A percentile compares a stretch with the other conserved stretches of the same genome.
These are phyloP conservation scores for Brettanomyces nanus DNA, from an alignment of 805 yeast genomes.

Conservation along the genomic window DNA sequence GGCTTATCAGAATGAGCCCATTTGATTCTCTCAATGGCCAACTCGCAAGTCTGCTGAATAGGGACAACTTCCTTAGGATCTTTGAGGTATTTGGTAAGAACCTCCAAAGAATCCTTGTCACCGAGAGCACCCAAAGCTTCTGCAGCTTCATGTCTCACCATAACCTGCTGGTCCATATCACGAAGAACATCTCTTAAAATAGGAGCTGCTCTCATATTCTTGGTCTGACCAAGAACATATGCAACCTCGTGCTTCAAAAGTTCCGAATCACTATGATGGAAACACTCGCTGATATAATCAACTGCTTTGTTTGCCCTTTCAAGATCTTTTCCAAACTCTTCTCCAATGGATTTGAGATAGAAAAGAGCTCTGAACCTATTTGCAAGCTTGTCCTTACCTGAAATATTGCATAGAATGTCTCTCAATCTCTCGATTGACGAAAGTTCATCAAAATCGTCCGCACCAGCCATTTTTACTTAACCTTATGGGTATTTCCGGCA, in stretches of 20 bases:
- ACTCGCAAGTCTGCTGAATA: constrained; percentile 94
- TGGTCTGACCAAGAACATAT: constrained; percentile 92
- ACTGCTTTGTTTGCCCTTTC: constrained; percentile 59
- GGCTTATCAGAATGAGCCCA: constrained; percentile 76
- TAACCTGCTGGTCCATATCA: constrained; percentile 65
- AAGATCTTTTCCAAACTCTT: constrained; percentile 48
- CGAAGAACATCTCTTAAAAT: constrained; percentile 63
- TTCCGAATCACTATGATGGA: constrained; percentile 66
- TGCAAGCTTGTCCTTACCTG: constrained; percentile 69
- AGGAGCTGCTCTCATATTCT: constrained; percentile 71
- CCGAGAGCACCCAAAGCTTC: constrained; percentile 97
- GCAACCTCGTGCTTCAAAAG: constrained; percentile 96
- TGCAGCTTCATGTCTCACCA: constrained; percentile 99
- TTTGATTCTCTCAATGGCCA: constrained; percentile 88
- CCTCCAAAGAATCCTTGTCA: constrained; percentile 59
- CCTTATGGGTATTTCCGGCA: too few species aligned
- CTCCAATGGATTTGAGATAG: constrained; percentile 80
- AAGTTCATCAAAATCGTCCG: constrained; percentile 20
- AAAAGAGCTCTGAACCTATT: constrained; percentile 90
- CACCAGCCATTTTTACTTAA: neutral
- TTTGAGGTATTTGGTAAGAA: constrained; percentile 57
- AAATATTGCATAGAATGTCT: constrained; percentile 56
- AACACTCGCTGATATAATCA: constrained; percentile 78
- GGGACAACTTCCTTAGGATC: constrained; percentile 69
- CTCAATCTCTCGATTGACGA: constrained; percentile 54